These are phyloP conservation scores for Lyophyllum decastes DNA, from an alignment of 768 basidiomycete genomes.

Conservation along the genomic window DNA sequence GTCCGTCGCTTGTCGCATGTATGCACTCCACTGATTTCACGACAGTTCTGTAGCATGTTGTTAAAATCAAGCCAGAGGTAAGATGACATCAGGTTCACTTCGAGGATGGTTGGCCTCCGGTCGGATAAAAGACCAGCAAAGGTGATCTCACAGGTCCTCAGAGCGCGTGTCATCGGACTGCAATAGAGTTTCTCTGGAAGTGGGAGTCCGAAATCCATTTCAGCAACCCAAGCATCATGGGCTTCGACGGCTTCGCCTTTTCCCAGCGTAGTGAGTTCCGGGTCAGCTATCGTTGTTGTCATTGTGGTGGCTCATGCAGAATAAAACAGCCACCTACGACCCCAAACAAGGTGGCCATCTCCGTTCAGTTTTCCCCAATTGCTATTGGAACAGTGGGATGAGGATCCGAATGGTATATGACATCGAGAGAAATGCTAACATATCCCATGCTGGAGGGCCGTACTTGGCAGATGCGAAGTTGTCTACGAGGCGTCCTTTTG, in stretches of 20 bases:
- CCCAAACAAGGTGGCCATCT: slow-evolving; percentile 72
- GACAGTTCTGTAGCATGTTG: too few relatives aligned
- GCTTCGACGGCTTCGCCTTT: slow-evolving; percentile 53
- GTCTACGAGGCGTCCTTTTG: slow-evolving; percentile 43
- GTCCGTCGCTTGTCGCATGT: slow-evolving; percentile 70
- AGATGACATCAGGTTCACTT: slow-evolving; percentile 37
- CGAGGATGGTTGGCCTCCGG: slow-evolving; percentile 43
- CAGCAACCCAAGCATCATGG: slow-evolving; percentile 47
- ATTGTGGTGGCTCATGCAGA: not conserved
- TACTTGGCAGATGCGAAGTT: slow-evolving; percentile 68
- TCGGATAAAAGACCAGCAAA: slow-evolving; percentile 41
- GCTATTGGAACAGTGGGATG: slow-evolving; percentile 29
- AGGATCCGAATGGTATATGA: too few relatives aligned
- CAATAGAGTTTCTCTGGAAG: slow-evolving; percentile 58
- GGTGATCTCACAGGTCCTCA: slow-evolving; percentile 55
- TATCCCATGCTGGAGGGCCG: slow-evolving; percentile 59
- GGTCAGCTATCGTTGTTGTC: slow-evolving; percentile 51
- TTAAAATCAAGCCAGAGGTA: too few relatives aligned
- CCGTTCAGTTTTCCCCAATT: slow-evolving; percentile 65
- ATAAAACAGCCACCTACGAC: slow-evolving; percentile 49
- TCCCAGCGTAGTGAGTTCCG: slow-evolving; percentile 63
- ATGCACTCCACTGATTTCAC: slow-evolving; percentile 29
- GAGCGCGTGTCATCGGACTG: slow-evolving; percentile 66
- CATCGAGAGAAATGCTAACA: slow-evolving; percentile 36
- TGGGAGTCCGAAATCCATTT: slow-evolving; percentile 44